These are phyloP conservation scores for Umbelopsis sp. DNA, from an alignment of 192 early-diverging fungal genomes.

Conservation along the genomic window DNA sequence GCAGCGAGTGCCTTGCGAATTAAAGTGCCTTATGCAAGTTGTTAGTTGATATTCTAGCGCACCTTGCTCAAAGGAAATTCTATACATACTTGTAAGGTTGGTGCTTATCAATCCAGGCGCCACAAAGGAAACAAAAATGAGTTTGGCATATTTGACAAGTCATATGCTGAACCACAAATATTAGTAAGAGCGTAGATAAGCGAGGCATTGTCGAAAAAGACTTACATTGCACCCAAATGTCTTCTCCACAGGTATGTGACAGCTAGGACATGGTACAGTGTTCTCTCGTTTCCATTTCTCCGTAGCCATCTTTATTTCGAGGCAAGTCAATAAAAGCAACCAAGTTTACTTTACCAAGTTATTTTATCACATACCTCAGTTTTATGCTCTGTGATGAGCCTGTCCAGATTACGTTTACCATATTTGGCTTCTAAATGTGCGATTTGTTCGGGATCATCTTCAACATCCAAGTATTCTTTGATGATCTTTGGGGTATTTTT, in stretches of 20 bases:
- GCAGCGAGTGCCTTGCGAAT: slow-evolving; percentile 21
- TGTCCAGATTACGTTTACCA: slow-evolving; percentile 34
- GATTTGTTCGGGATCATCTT: slow-evolving; percentile 21
- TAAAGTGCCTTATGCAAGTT: slow-evolving; percentile 30
- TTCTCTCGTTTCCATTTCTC: slow-evolving; percentile 35
- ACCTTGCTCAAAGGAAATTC: no score
- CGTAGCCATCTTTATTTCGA: neutral
- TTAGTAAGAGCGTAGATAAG: neutral
- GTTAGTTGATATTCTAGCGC: neutral
- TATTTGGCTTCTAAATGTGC: slow-evolving; percentile 29
- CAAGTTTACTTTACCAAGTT: no score
- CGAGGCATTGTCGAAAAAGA: neutral
- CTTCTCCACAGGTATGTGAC: slow-evolving; percentile 31
- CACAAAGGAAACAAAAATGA: slow-evolving; percentile 45
- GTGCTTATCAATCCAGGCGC: slow-evolving; percentile 7
- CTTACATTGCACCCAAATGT: slow-evolving; percentile 37
- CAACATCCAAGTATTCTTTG: slow-evolving; percentile 27
- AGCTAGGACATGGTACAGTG: slow-evolving; percentile 33
- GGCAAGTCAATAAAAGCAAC: no score
- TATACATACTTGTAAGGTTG: slow-evolving; percentile 11
- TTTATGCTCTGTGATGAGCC: slow-evolving; percentile 27
- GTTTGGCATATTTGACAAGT: slow-evolving; percentile 32
- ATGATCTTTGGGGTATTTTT: slow-evolving; percentile 25
- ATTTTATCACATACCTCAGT: slow-evolving; percentile 5
- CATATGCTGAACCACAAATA: slow-evolving; percentile 27